Evolutionary conservation across 805 yeast species (phyloP).

Genomic region (Cyberlindnera saturnus): DNA sequence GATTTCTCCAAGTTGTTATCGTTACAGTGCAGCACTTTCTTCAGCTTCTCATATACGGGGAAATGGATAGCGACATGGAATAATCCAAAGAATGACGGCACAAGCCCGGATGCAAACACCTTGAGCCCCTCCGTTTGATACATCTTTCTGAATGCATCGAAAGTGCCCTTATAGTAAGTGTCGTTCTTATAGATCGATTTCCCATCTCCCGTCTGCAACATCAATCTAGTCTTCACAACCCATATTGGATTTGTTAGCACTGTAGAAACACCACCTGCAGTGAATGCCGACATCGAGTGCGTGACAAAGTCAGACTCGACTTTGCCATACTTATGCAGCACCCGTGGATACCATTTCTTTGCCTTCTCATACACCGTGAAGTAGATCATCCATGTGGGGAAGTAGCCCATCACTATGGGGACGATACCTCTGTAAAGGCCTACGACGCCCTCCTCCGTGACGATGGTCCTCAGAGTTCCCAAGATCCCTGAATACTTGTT

Average conservation of each 20-base stretch:
- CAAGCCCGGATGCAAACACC: slow-evolving; percentile 83
- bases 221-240: slow-evolving; percentile 93
- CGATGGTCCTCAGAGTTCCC: slow-evolving; percentile 60
- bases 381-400: slow-evolving; percentile 97
- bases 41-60: slow-evolving; percentile 85
- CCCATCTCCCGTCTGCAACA: slow-evolving; percentile 59
- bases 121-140: slow-evolving; percentile 69
- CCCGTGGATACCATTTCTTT: slow-evolving; percentile 46
- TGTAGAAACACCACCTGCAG: slow-evolving; percentile 87
- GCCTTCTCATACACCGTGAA: slow-evolving; percentile 84
- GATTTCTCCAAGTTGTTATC: slow-evolving; percentile 19
- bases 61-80: slow-evolving; percentile 94
- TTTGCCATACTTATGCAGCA: slow-evolving; percentile 24
- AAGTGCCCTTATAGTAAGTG: slow-evolving; percentile 61
- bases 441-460: slow-evolving; percentile 68
- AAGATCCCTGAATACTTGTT: slow-evolving; percentile 37
- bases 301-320: slow-evolving; percentile 29
- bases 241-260: slow-evolving; percentile 89
- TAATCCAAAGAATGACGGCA: slow-evolving; percentile 86
- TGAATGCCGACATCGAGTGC: slow-evolving; percentile 55
- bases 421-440: slow-evolving; percentile 88
- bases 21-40: slow-evolving; percentile 37
- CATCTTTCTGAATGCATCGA: slow-evolving; percentile 81
- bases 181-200: slow-evolving; percentile 12
- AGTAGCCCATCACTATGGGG: slow-evolving; percentile 90